Conservation (phyloP, 2,329 filamentous ascomycete genomes). For the Penicillium verrucosum region DNA sequence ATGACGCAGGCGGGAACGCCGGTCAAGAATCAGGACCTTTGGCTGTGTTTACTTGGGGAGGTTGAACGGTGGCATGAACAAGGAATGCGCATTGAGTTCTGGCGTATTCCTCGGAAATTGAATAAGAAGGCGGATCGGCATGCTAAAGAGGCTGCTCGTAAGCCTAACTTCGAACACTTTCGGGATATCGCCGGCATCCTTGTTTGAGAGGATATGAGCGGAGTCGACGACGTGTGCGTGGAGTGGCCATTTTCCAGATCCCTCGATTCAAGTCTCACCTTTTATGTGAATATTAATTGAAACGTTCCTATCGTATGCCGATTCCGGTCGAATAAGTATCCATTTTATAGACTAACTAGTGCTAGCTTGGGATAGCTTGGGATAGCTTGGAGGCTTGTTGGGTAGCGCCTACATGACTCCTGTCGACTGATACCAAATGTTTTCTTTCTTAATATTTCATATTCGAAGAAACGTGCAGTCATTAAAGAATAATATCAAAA, state of each 20-base stretch:
- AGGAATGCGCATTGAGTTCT: conserved; percentile 24
- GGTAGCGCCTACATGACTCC: not conserved
- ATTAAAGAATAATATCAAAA: not conserved
- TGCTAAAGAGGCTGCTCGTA: not conserved
- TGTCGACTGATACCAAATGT: too few relatives aligned
- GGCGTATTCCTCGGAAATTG: not conserved
- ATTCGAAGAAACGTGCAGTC: not conserved
- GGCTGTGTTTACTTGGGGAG: conserved; percentile 49
- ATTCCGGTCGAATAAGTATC: too few relatives aligned
- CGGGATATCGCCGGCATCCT: not conserved
- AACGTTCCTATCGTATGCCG: too few relatives aligned
- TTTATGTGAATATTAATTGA: too few relatives aligned
- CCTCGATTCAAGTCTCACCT: too few relatives aligned
- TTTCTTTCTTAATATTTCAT: not conserved
- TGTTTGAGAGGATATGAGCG: not conserved
- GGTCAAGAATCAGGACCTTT: conserved; percentile 33
- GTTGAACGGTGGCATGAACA: conserved; percentile 29
- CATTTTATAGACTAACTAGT: not conserved
- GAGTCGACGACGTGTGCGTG: too few relatives aligned
- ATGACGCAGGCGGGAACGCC: conserved; percentile 18
- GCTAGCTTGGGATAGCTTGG: not conserved
- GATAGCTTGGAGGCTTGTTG: not conserved
- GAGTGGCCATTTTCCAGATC: too few relatives aligned
- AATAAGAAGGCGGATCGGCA: not conserved
- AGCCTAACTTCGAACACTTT: too few relatives aligned